Evolutionary conservation across 371 early-diverging fungal species (phyloP).

Genomic region (Mycotypha africana): DNA sequence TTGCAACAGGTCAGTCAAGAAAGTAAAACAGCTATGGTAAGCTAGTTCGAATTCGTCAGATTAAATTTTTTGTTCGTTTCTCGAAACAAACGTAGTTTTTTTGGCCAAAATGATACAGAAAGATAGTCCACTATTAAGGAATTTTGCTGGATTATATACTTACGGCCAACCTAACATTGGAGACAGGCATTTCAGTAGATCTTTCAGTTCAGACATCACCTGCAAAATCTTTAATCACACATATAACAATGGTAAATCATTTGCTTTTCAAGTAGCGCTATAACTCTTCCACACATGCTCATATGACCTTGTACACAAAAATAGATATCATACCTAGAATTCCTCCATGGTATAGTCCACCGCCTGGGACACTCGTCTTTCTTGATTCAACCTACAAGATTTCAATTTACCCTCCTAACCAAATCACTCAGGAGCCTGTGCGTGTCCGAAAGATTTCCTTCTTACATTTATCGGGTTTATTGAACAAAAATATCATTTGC

Average conservation of each 20-base stretch:
- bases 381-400: conserved; percentile 49
- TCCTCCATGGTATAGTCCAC: conserved; percentile 26
- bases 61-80: too few species aligned
- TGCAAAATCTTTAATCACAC: conserved; percentile 56
- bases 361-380: conserved; percentile 56
- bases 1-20: conserved; percentile 41
- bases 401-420: conserved; percentile 56
- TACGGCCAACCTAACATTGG: conserved; percentile 57
- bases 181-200: conserved; percentile 45
- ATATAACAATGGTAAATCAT: conserved; percentile 44
- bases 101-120: conserved; percentile 56
- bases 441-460: conserved; percentile 53
- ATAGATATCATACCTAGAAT: neutral
- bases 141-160: conserved; percentile 54
- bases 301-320: neutral
- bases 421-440: conserved; percentile 48
- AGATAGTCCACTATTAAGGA: conserved; percentile 44
- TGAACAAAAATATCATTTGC: conserved; percentile 48
- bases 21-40: too few species aligned
- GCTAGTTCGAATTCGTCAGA: too few species aligned
- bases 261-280: conserved; percentile 15
- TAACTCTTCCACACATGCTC: neutral
- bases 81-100: too few species aligned
- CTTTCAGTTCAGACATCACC: conserved; percentile 41
- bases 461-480: conserved; percentile 51